Percentiles rank a stretch among this genome's conserved stretches.
Conservation (phyloP, 805 yeast species). For the Komagataella ulmi region DNA sequence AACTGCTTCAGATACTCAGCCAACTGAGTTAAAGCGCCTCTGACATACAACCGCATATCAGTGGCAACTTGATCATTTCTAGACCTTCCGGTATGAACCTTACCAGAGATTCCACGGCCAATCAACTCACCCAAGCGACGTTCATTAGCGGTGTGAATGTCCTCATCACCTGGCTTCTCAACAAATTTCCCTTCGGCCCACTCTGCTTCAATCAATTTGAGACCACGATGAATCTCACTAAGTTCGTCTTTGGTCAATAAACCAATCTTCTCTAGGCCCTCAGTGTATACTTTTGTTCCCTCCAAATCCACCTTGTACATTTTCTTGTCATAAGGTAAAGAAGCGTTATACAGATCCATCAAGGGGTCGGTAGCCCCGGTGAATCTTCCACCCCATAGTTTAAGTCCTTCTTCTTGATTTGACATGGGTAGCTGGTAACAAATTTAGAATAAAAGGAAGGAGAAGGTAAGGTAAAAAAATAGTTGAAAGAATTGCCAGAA, state of each 20-base stretch:
- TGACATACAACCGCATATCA: constrained; percentile 92
- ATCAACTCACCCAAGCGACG: constrained; percentile 94
- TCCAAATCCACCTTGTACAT: constrained; percentile 92
- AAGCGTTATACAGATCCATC: constrained; percentile 95
- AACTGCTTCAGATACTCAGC: constrained; percentile 43
- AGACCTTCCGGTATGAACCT: constrained; percentile 98
- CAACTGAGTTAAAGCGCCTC: constrained; percentile 60
- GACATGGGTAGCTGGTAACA: not conserved
- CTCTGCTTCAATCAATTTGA: constrained; percentile 57
- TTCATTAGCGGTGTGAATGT: constrained; percentile 97
- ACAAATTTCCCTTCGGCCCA: constrained; percentile 64
- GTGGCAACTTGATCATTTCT: constrained; percentile 99
- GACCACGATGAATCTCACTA: constrained; percentile 70
- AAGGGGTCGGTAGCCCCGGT: constrained; percentile 95
- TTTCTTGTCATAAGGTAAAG: constrained; percentile 87
- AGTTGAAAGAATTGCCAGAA: not conserved
- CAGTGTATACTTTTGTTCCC: constrained; percentile 89
- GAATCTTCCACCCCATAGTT: constrained; percentile 97
- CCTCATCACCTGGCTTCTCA: constrained; percentile 88
- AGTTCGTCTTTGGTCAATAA: constrained; percentile 65
- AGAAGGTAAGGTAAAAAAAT: not conserved
- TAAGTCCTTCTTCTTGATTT: constrained; percentile 45
- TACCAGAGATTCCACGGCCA: constrained; percentile 89
- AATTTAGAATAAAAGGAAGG: no score
- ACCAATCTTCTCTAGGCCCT: constrained; percentile 71